A percentile compares a stretch with the other conserved stretches of the same genome.
These are phyloP conservation scores for Corynespora cassiicola DNA, from an alignment of 2,329 filamentous ascomycete species.

Conservation along the genomic window DNA sequence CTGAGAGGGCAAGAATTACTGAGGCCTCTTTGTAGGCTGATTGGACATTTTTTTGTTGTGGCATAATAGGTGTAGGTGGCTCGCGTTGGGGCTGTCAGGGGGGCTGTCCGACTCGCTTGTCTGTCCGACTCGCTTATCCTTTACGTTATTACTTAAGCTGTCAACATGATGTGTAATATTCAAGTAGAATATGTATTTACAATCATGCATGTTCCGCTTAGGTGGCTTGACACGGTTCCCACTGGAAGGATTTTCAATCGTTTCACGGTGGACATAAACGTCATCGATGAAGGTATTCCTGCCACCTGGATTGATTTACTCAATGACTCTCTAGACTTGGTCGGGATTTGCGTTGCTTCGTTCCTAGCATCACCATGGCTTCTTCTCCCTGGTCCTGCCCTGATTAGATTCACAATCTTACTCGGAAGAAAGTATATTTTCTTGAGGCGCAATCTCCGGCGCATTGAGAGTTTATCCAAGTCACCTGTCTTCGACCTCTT, in stretches of 20 bases:
- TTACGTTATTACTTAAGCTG: too few species aligned
- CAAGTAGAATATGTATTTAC: conserved; percentile 69
- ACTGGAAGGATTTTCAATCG: conserved; percentile 78
- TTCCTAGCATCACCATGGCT: conserved; percentile 70
- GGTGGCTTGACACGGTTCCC: conserved; percentile 74
- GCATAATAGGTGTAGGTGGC: too few species aligned
- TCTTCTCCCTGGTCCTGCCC: too few species aligned
- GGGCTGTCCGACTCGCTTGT: too few species aligned
- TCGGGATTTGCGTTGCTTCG: conserved; percentile 8
- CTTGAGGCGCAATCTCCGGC: conserved; percentile 77
- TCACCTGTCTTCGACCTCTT: conserved; percentile 84
- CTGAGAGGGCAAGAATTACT: too few species aligned
- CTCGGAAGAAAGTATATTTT: conserved; percentile 67
- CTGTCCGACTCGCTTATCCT: too few species aligned
- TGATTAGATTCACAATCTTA: too few species aligned
- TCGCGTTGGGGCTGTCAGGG: too few species aligned
- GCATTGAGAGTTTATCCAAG: conserved; percentile 78
- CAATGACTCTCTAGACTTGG: neutral
- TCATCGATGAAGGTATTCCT: conserved; percentile 60
- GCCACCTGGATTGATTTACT: conserved; percentile 1
- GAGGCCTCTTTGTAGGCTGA: too few species aligned
- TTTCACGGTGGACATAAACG: conserved; percentile 78
- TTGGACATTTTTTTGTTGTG: too few species aligned
- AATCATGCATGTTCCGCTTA: conserved; percentile 72
- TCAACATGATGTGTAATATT: conserved; percentile 71